Evolutionary conservation across 2,329 filamentous ascomycete species (phyloP).

Genomic region (Sclerotinia subarctica): DNA sequence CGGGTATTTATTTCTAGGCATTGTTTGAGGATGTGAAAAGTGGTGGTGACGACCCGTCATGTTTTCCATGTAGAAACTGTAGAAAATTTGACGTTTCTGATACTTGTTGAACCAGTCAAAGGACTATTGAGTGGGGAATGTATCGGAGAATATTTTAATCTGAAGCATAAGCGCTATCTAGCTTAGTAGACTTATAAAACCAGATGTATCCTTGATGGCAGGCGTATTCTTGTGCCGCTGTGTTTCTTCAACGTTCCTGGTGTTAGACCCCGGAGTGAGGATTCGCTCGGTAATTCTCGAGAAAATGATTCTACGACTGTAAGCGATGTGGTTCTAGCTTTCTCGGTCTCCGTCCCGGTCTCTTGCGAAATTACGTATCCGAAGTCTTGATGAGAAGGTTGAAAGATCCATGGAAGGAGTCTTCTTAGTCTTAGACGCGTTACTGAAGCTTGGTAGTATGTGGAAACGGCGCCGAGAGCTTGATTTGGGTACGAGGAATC

Average conservation of each 20-base stretch:
- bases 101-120: not conserved
- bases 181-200: not conserved
- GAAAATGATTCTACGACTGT: not conserved
- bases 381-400: not conserved
- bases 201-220: constrained; percentile 7
- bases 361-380: constrained; percentile 6
- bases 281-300: constrained; percentile 10
- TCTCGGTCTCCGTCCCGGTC: not conserved
- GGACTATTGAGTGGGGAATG: constrained; percentile 11
- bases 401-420: not conserved
- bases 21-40: constrained; percentile 19
- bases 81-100: not conserved
- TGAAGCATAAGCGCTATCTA: constrained; percentile 19
- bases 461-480: constrained; percentile 8
- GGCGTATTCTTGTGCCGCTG: not conserved
- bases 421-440: constrained; percentile 2
- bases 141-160: constrained; percentile 21
- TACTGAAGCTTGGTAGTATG: not conserved
- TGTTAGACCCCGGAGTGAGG: constrained; percentile 5
- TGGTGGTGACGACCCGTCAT: constrained; percentile 16
- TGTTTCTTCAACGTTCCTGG: constrained; percentile 8
- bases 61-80: not conserved
- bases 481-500: not conserved
- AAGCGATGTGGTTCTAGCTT: constrained; percentile 16
- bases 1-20: constrained; percentile 16